Evolutionary conservation across 306 rosid species (phyloP), one percentile per base, ranked within the genome.

Genomic region (Nissolia schottii): DNA sequence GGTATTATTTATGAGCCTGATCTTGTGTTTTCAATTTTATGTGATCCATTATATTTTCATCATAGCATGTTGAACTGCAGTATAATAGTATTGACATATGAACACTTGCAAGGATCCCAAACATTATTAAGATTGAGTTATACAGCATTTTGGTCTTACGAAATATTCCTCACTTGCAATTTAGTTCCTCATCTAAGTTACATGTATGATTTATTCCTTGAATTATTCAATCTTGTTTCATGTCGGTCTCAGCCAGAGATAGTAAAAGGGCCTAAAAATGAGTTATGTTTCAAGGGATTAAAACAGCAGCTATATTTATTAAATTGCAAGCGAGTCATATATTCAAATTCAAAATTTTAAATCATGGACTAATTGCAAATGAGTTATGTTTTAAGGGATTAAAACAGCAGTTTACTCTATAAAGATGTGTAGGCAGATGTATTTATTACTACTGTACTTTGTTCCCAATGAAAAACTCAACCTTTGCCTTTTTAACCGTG

Each of bases 1-100:
- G 96, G 98, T 92, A 77, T 38, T 74, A 64, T 23, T n/a, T 54
- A 55, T 67, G 41, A 18, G 7, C 19, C 19, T 18, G 34, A 1
- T 15, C 40, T 34, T 8, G 76, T 53, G 58, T 9, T 34, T 0
- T 34, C 8, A 41, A 2, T 13, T 56, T 40, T 79, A 49, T 15
- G 46, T 41, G 76, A 18, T 11, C 9, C 41, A 63, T 69, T 68
- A 15, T 35, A 18, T 40, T 79, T 66, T 15, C 43, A 20, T n/a
- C 34, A 14, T 29, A 45, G 35, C 35, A 56, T 45, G 43, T 16
- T 28, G 35, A 14, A 59, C 2, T 29, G 29, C 27, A 57, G 15
- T 31, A 24, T 12, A 2, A 3, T 61, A 9, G 32, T 56, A 32
- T 27, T 34, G 27, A 64, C 48, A 19, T 71, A 14, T 54, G 27